phyloP scores from a whole-genome alignment of 805 yeast species.

The Metschnikowia lunata region DNA sequence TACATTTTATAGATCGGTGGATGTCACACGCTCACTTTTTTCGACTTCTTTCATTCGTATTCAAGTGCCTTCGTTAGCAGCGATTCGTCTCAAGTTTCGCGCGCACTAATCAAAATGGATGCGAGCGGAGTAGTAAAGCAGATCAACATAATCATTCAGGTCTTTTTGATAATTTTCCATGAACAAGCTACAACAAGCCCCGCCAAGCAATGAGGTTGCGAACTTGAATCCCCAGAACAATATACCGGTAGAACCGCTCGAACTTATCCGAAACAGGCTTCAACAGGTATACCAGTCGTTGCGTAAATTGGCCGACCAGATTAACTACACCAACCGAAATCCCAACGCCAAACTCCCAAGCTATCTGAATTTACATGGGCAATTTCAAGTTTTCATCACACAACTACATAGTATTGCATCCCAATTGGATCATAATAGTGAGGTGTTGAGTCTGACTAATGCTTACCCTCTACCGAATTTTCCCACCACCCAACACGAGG shows the following conservation, averaged over 20 bases:
- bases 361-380: slow-evolving; percentile 73
- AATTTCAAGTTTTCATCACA: slow-evolving; percentile 75
- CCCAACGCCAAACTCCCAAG: slow-evolving; percentile 37
- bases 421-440: slow-evolving; percentile 59
- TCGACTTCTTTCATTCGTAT: too few relatives aligned
- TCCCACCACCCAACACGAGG: slow-evolving; percentile 81
- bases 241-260: slow-evolving; percentile 36
- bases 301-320: slow-evolving; percentile 35
- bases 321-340: slow-evolving; percentile 32
- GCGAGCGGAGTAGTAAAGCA: too few relatives aligned
- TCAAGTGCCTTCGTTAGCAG: too few relatives aligned
- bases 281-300: slow-evolving; percentile 42
- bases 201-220: slow-evolving; percentile 28
- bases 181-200: slow-evolving; percentile 17
- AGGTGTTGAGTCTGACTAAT: slow-evolving; percentile 58
- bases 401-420: slow-evolving; percentile 76
- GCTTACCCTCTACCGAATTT: slow-evolving; percentile 81
- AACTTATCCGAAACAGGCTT: slow-evolving; percentile 36
- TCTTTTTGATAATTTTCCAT: neutral
- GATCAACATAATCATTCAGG: neutral
- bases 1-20: neutral
- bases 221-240: slow-evolving; percentile 28
- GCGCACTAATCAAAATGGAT: too few relatives aligned
- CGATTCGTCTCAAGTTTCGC: too few relatives aligned
- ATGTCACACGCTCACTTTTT: neutral